Conservation (phyloP, 768 basidiomycete species). For the Leucocoprinus birnbaumii region DNA sequence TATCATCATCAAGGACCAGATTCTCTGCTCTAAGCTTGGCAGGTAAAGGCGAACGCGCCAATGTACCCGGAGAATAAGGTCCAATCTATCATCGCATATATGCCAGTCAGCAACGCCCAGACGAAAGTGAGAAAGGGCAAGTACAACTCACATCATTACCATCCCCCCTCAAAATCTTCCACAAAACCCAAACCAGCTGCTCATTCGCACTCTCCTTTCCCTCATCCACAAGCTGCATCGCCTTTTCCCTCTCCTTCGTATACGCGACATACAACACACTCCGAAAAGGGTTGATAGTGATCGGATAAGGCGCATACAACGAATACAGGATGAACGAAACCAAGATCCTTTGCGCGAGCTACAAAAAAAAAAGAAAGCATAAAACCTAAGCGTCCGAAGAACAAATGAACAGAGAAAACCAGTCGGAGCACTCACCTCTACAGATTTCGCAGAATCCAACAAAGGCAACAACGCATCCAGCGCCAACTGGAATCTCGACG, state of each 20-base stretch:
- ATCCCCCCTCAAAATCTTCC: conserved; percentile 84
- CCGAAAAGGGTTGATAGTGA: conserved; percentile 80
- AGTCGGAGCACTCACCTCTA: conserved; percentile 49
- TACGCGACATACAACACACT: conserved; percentile 68
- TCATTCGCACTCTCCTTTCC: conserved; percentile 60
- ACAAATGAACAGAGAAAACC: too few species aligned
- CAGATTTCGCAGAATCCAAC: conserved; percentile 48
- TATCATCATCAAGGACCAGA: conserved; percentile 64
- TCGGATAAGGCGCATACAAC: conserved; percentile 77
- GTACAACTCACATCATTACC: conserved; percentile 65
- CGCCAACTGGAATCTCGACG: conserved; percentile 79
- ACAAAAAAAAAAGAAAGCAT: conserved; percentile 13
- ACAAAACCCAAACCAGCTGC: conserved; percentile 82
- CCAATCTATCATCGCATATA: too few species aligned
- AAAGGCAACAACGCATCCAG: conserved; percentile 78
- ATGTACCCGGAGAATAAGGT: conserved; percentile 73
- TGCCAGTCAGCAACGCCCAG: background rate
- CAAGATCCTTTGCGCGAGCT: conserved; percentile 75
- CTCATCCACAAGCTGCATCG: conserved; percentile 45
- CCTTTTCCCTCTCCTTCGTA: conserved; percentile 62
- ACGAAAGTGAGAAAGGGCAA: background rate
- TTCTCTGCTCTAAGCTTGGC: conserved; percentile 73
- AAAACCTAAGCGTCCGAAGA: background rate
- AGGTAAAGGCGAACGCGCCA: conserved; percentile 73
- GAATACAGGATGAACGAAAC: conserved; percentile 79